A percentile compares a stretch with the other conserved stretches of the same genome.
Conservation (phyloP, 2,329 filamentous ascomycete species). For the Calonectria hongkongensis region DNA sequence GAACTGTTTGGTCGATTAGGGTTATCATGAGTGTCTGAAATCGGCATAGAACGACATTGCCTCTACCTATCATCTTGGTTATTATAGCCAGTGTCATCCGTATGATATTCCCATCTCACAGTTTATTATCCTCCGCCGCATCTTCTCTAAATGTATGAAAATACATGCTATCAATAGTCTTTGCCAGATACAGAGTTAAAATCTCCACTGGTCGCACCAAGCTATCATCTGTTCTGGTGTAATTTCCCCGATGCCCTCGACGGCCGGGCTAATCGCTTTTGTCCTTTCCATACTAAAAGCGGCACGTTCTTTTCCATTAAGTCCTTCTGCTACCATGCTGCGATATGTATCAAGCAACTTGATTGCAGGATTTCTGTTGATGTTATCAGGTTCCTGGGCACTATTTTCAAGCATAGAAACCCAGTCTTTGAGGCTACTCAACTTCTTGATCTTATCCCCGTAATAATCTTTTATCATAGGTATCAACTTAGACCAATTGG, state of each 20-base stretch:
- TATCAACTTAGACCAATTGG: not conserved
- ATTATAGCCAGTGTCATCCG: too few relatives aligned
- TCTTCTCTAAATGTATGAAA: too few relatives aligned
- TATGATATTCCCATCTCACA: too few relatives aligned
- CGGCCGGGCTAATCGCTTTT: not conserved
- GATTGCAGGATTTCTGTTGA: slow-evolving; percentile 1
- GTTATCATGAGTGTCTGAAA: too few relatives aligned
- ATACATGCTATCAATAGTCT: too few relatives aligned
- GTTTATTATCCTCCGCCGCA: too few relatives aligned
- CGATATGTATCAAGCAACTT: slow-evolving; percentile 17
- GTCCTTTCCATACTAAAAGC: not conserved
- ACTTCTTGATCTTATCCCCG: not conserved
- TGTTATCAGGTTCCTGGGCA: not conserved
- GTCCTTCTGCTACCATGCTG: not conserved
- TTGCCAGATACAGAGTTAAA: not conserved
- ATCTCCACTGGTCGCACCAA: slow-evolving; percentile 5
- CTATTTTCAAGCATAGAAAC: not conserved
- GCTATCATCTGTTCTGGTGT: not conserved
- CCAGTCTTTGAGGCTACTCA: not conserved
- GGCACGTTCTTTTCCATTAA: not conserved
- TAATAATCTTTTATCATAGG: not conserved
- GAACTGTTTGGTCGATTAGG: too few relatives aligned
- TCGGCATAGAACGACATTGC: too few relatives aligned
- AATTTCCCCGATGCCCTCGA: not conserved
- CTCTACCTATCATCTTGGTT: too few relatives aligned